Conservation (phyloP, 371 early-diverging fungal species). For the Entomophthora muscae region DNA sequence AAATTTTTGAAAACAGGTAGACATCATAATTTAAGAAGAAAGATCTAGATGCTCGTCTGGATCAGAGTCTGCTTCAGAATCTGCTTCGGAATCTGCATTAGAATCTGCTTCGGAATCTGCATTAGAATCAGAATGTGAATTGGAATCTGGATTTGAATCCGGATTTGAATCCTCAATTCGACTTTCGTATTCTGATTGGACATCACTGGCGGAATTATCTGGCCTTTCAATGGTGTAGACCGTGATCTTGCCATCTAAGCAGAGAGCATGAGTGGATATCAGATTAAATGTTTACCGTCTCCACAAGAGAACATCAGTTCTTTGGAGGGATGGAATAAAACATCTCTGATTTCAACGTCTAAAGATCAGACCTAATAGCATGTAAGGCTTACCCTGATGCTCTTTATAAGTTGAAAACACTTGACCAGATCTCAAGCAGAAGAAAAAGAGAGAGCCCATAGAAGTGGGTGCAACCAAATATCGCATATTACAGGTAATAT, state of each 20-base stretch:
- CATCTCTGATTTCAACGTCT: constrained; percentile 78
- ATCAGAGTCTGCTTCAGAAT: no score
- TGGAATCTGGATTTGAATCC: no score
- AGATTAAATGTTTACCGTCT: constrained; percentile 40
- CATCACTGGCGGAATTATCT: neutral
- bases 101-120: no score
- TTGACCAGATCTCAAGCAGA: constrained; percentile 49
- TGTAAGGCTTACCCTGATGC: neutral
- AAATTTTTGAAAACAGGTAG: no score
- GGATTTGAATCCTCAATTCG: neutral
- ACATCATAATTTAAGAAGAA: no score
- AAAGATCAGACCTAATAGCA: neutral
- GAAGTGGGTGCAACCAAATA: constrained; percentile 74
- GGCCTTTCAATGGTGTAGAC: neutral
- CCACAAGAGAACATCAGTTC: constrained; percentile 61
- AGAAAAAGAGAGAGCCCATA: constrained; percentile 69
- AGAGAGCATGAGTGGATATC: neutral
- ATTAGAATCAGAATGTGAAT: no score
- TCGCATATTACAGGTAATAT: constrained; percentile 65
- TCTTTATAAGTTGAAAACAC: constrained; percentile 19
- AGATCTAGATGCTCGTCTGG: no score
- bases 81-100: no score
- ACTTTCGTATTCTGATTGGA: neutral
- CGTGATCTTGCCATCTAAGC: neutral
- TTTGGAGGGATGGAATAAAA: constrained; percentile 70